Evolutionary conservation across 2,329 filamentous ascomycete species (phyloP).

Genomic region (Trichoderma guizhouense): DNA sequence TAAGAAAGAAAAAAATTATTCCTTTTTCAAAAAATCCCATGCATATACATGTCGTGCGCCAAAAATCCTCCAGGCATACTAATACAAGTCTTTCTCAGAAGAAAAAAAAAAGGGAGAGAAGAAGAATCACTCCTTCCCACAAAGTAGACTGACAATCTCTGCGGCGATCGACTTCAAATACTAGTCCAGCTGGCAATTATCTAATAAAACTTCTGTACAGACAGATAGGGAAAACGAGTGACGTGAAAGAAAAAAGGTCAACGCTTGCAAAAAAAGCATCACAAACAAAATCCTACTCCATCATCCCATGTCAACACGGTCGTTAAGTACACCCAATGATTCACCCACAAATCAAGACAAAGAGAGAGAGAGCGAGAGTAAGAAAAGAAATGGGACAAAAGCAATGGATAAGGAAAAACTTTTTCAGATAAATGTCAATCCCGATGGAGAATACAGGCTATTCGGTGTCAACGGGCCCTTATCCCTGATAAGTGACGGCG

Average conservation of each 20-base stretch:
- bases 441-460: background rate
- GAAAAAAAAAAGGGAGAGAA: background rate
- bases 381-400: background rate
- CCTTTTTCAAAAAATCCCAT: background rate
- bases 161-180: conserved; percentile 9
- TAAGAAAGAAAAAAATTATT: background rate
- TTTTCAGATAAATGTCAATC: conserved; percentile 9
- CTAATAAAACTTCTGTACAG: background rate
- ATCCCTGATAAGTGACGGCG: conserved; percentile 23
- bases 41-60: conserved; percentile 6
- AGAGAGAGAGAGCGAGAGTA: background rate
- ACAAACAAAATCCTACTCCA: conserved; percentile 2
- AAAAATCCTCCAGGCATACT: background rate
- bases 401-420: background rate
- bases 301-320: conserved; percentile 15
- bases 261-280: conserved; percentile 13
- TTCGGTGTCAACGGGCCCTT: conserved; percentile 2
- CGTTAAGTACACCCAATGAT: conserved; percentile 7
- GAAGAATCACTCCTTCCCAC: background rate
- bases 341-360: background rate
- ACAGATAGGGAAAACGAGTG: conserved; percentile 4
- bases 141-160: background rate
- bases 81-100: background rate
- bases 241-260: background rate
- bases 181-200: conserved; percentile 14